Conservation (phyloP, 352 stramenopile species). For the Peronospora farinosa region DNA sequence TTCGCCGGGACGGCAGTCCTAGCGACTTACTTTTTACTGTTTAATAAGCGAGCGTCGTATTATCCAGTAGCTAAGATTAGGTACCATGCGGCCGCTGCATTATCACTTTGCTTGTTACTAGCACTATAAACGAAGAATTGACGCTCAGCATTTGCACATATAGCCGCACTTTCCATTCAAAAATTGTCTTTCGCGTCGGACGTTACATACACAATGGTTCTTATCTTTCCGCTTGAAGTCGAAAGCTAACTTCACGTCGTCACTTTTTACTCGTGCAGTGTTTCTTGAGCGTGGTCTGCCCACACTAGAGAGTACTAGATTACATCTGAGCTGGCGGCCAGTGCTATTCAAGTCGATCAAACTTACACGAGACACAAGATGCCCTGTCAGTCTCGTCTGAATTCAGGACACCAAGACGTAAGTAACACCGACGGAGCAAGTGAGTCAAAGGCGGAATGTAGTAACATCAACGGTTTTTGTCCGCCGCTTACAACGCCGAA, state of each 20-base stretch:
- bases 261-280: constrained; percentile 7
- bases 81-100: too few species aligned
- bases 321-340: background rate
- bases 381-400: constrained; percentile 3
- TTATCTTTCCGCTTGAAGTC: constrained; percentile 1
- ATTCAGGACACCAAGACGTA: constrained; percentile 2
- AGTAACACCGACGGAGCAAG: constrained; percentile 9
- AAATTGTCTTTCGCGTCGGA: constrained; percentile 20
- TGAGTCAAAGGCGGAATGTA: constrained; percentile 12
- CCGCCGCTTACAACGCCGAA: constrained; percentile 1
- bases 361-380: background rate
- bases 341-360: constrained; percentile 3
- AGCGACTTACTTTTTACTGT: too few species aligned
- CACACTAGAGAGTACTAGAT: constrained; percentile 1
- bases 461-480: constrained; percentile 11
- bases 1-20: too few species aligned
- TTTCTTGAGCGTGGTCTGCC: constrained; percentile 15
- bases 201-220: constrained; percentile 11
- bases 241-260: background rate
- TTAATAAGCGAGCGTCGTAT: too few species aligned
- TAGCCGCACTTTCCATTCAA: constrained; percentile 1
- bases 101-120: background rate
- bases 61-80: too few species aligned
- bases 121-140: constrained; percentile 2
- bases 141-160: background rate